A percentile compares a stretch with the other conserved stretches of the same genome.
phyloP scores from a whole-genome alignment of 441 rosid genomes.

The Rhodomyrtus psidioides region DNA sequence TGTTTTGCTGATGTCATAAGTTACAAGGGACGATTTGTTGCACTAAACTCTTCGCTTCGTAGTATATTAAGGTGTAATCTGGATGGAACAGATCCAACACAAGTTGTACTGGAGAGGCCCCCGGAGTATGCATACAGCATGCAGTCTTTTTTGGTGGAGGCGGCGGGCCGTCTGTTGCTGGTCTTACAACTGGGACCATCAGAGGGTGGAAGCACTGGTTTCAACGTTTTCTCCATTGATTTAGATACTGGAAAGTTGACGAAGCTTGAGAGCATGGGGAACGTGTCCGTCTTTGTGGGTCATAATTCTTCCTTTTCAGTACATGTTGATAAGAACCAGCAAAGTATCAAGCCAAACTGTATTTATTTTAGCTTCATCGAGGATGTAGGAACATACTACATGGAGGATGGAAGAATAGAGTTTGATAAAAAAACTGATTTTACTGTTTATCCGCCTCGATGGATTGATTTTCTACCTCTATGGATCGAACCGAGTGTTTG shows the following conservation, averaged over 20 bases:
- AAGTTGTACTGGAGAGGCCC: neutral
- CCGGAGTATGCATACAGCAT: neutral
- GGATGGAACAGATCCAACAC: neutral
- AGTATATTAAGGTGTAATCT: neutral
- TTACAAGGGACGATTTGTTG: neutral
- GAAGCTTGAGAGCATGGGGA: neutral
- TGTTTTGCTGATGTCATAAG: neutral
- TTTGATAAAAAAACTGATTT: neutral
- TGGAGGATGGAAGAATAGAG: neutral
- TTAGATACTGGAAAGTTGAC: neutral
- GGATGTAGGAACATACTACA: neutral
- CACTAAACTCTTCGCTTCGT: neutral
- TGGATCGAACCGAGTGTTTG: neutral
- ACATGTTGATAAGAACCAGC: neutral
- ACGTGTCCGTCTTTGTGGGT: neutral
- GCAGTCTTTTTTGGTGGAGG: neutral
- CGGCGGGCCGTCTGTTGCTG: neutral
- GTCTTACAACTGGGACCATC: no score
- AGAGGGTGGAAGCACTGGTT: neutral
- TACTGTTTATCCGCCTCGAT: neutral
- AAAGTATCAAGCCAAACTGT: neutral
- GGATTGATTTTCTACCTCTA: neutral
- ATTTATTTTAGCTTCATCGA: neutral
- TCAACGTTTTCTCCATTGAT: neutral
- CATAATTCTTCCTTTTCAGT: neutral